A percentile compares a stretch with the other conserved stretches of the same genome.
These are phyloP conservation scores for Lactifluus rugatus DNA, from an alignment of 768 basidiomycete species.

Conservation along the genomic window DNA sequence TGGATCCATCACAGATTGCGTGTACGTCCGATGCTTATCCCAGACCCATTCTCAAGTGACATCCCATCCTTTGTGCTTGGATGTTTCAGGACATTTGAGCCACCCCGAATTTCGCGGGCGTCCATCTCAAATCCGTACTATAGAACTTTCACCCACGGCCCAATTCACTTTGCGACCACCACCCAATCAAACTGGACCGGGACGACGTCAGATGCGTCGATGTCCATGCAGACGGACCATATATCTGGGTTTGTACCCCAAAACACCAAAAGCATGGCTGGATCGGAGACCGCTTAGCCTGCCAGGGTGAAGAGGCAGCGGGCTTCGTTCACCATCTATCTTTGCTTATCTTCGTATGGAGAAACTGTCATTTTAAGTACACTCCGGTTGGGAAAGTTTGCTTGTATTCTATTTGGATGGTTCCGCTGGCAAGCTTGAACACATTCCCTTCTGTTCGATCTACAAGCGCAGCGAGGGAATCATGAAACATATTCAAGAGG, in stretches of 20 bases:
- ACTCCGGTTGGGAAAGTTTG: too few species aligned
- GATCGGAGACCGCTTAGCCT: too few species aligned
- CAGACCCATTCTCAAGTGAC: neutral
- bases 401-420: too few species aligned
- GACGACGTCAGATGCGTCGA: neutral
- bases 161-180: neutral
- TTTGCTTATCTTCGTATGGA: too few species aligned
- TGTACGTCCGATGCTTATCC: neutral
- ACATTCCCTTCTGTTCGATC: too few species aligned
- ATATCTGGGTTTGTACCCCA: neutral
- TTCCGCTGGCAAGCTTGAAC: too few species aligned
- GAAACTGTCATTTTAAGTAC: too few species aligned
- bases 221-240: neutral
- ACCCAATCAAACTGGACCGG: neutral
- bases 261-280: too few species aligned
- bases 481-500: too few species aligned
- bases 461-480: too few species aligned
- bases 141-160: neutral
- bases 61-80: neutral
- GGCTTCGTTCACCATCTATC: too few species aligned
- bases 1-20: slow-evolving; percentile 1
- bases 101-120: neutral
- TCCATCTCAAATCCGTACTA: neutral
- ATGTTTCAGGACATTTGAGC: neutral
- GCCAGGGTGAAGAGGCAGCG: too few species aligned